Percentiles rank a stretch among this genome's conserved stretches.
Conservation (phyloP, 176 grass and related monocot genomes). For the Oryza nivara region DNA sequence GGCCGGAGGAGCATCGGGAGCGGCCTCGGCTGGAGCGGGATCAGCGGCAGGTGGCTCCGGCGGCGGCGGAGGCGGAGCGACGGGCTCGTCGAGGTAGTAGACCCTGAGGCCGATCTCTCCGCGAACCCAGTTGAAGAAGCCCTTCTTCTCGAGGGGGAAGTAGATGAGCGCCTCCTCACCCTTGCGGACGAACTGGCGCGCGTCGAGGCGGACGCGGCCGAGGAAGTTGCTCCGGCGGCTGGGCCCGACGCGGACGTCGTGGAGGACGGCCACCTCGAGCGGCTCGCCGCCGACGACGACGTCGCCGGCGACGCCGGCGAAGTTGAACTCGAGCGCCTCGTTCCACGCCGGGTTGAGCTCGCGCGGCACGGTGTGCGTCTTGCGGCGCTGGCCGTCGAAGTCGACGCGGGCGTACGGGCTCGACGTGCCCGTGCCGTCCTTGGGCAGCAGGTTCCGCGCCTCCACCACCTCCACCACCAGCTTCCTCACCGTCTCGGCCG, state of each 20-base stretch:
- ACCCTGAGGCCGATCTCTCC: conserved; percentile 80
- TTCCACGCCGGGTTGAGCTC: conserved; percentile 86
- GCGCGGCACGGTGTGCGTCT: conserved; percentile 67
- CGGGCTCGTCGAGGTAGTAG: conserved; percentile 71
- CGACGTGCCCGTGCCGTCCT: conserved; percentile 85
- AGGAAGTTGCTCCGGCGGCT: conserved; percentile 82
- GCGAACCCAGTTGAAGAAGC: conserved; percentile 75
- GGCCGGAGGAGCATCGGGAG: conserved; percentile 11
- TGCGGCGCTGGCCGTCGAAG: conserved; percentile 85
- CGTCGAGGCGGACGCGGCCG: conserved; percentile 77
- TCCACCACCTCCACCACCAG: conserved; percentile 95
- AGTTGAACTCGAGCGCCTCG: conserved; percentile 73
- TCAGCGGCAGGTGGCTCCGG: conserved; percentile 3
- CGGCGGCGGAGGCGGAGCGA: conserved; percentile 29
- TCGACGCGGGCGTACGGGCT: conserved; percentile 89
- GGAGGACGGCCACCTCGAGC: conserved; percentile 72
- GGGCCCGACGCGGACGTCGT: conserved; percentile 65
- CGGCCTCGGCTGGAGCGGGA: background rate
- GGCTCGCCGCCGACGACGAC: conserved; percentile 32
- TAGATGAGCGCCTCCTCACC: conserved; percentile 92
- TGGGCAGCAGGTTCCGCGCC: conserved; percentile 78
- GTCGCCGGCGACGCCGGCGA: conserved; percentile 33
- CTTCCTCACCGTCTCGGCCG: conserved; percentile 62
- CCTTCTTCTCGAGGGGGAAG: conserved; percentile 87
- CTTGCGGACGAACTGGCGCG: conserved; percentile 70